phyloP scores from a whole-genome alignment of 768 basidiomycete species.

The Rhodosporidiobolus sp. region DNA sequence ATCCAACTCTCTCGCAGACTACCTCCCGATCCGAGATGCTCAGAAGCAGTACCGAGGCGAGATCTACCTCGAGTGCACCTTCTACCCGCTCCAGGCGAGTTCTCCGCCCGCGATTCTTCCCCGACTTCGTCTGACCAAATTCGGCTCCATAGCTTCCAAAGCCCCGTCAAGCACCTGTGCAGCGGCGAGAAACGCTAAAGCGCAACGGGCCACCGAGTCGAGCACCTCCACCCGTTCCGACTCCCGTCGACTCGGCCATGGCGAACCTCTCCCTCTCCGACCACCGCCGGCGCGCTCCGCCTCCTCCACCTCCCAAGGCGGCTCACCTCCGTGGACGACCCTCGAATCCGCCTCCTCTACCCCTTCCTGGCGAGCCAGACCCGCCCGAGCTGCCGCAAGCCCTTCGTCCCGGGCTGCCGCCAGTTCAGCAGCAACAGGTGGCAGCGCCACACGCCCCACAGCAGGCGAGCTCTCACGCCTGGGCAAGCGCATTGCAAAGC shows the following conservation, averaged over 20 bases:
- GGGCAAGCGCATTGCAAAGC: neutral
- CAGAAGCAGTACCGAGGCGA: constrained; percentile 26
- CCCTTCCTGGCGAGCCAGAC: constrained; percentile 31
- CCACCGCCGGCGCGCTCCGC: neutral
- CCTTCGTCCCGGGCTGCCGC: constrained; percentile 2
- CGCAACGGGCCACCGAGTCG: neutral
- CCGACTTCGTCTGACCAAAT: neutral
- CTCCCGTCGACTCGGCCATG: neutral
- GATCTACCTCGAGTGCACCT: constrained; percentile 30
- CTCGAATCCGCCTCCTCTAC: neutral
- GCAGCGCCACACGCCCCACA: neutral
- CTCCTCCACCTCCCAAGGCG: neutral
- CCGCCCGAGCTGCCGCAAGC: neutral
- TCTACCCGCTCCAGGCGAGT: constrained; percentile 17
- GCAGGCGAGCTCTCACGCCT: too few relatives aligned
- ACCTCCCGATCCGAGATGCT: constrained; percentile 6
- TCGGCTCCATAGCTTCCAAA: neutral
- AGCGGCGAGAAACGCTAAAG: constrained; percentile 2
- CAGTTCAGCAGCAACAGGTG: neutral
- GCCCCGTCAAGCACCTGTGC: neutral
- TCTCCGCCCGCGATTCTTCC: neutral
- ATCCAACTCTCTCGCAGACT: neutral
- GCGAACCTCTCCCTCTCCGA: neutral
- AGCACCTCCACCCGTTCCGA: neutral
- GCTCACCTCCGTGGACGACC: neutral